Evolutionary conservation across 78 protist genomes (phyloP), one percentile per base, ranked within the genome.

Genomic region (Dictyostelium intermedium): DNA sequence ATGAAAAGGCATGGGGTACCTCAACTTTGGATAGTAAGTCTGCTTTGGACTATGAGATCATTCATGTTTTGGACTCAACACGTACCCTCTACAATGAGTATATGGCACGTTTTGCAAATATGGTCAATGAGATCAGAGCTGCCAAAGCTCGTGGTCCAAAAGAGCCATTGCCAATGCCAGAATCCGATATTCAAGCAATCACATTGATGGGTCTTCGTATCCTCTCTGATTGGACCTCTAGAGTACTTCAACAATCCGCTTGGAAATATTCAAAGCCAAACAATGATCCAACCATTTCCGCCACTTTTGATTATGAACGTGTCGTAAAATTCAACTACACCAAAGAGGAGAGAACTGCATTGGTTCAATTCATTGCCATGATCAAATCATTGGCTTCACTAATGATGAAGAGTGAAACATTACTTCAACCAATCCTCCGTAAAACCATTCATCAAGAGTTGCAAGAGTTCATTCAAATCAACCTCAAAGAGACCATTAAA

Each of bases 281-380:
- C 85, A 69, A 77, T 23, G 87, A 86, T 73, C 30, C 61, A 76
- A 39, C 45, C 72, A 43, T 96, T 37, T 45, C 79, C 18, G 92
- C 93, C 20, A 69, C 60, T 9, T 81, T 85, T 85, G 97, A 80
- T 32, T 96, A 96, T 66, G 97, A 97, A 63, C 70, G 87, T 70
- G 98, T 93, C 70, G 96, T 97, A 16, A 91, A 97, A 45, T 97
- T 79, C 95, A 98, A 98, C 61, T 98, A 98, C 70, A 50, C 37
- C 30, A 35, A 83, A 23, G 95, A 61, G 5, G 99, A 98, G 32
- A 18, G 89, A 9, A 70, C 69, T 1, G 97, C 95, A 1, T 82
- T 98, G 18, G 93, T 97, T 30, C 97, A 97, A 72, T 63, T 94
- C 20, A 82, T 98, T 14, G 85, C 98, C 8, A 95, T 97, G 98